Evolutionary conservation across 208 protist genomes (phyloP).

Genomic region (Angomonas deanei): DNA sequence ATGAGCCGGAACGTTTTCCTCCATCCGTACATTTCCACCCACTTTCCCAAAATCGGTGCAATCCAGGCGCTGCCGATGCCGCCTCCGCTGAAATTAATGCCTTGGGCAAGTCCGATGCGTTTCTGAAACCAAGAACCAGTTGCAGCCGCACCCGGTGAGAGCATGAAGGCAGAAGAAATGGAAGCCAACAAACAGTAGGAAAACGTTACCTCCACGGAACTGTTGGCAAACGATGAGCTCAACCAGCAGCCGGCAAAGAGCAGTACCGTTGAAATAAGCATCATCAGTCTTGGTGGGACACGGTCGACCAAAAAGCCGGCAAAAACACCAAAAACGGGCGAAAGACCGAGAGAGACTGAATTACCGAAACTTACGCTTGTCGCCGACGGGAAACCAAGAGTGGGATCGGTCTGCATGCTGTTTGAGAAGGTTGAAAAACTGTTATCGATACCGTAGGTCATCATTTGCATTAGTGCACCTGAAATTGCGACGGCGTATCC

Average conservation of each 20-base stretch:
- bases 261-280: conserved; percentile 46
- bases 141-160: conserved; percentile 66
- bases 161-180: conserved; percentile 66
- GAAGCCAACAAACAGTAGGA: conserved; percentile 72
- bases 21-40: conserved; percentile 71
- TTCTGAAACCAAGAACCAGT: conserved; percentile 68
- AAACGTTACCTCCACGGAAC: conserved; percentile 48
- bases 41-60: conserved; percentile 50
- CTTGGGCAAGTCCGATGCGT: conserved; percentile 53
- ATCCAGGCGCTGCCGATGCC: conserved; percentile 72
- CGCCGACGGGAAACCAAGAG: conserved; percentile 54
- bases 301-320: conserved; percentile 70
- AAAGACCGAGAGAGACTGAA: conserved; percentile 66
- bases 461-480: conserved; percentile 76
- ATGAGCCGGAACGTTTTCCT: conserved; percentile 76
- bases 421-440: conserved; percentile 70
- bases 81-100: conserved; percentile 74
- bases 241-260: conserved; percentile 64
- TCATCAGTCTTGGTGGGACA: conserved; percentile 63
- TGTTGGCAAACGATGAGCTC: conserved; percentile 49
- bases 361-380: conserved; percentile 74
- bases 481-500: conserved; percentile 75
- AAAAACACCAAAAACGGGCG: conserved; percentile 65
- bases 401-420: conserved; percentile 65
- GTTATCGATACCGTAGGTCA: conserved; percentile 84